phyloP scores from a whole-genome alignment of 768 basidiomycete genomes.

The Amanita fuliginea region DNA sequence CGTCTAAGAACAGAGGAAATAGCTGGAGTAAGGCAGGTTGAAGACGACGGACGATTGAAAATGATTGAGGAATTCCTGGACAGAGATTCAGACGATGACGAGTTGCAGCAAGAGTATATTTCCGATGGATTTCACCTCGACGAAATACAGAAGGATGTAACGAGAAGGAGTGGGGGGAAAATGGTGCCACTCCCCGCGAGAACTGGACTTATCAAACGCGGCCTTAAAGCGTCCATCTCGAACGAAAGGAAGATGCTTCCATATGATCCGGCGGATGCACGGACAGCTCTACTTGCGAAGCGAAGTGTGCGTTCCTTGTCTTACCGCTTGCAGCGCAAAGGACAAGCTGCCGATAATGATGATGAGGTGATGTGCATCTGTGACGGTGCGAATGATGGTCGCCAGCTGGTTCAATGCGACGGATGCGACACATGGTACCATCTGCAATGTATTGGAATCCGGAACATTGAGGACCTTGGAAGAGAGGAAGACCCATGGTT shows the following conservation, averaged over 20 bases:
- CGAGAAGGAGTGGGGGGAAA: slow-evolving; percentile 43
- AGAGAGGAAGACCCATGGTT: slow-evolving; percentile 77
- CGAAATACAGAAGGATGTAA: slow-evolving; percentile 1
- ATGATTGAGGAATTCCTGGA: slow-evolving; percentile 66
- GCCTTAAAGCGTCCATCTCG: slow-evolving; percentile 21
- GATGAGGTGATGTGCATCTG: slow-evolving; percentile 55
- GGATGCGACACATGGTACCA: slow-evolving; percentile 77
- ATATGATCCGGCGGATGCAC: slow-evolving; percentile 68
- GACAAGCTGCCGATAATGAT: slow-evolving; percentile 18
- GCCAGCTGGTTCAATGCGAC: slow-evolving; percentile 77
- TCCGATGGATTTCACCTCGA: slow-evolving; percentile 10
- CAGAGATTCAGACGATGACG: slow-evolving; percentile 54
- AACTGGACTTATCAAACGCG: slow-evolving; percentile 12
- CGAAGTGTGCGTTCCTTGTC: slow-evolving; percentile 54
- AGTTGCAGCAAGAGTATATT: slow-evolving; percentile 8
- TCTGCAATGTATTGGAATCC: slow-evolving; percentile 68
- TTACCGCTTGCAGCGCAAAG: slow-evolving; percentile 34
- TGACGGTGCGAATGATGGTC: slow-evolving; percentile 53
- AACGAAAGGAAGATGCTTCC: slow-evolving; percentile 28
- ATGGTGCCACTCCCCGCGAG: slow-evolving; percentile 36
- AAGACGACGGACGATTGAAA: slow-evolving; percentile 48
- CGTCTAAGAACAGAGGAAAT: slow-evolving; percentile 47
- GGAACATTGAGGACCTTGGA: slow-evolving; percentile 50
- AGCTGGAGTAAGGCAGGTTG: slow-evolving; percentile 36
- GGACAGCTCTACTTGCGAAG: slow-evolving; percentile 62